Base-by-base conservation (phyloP, 306 rosid genomes). In the Sphenostylis stenocarpa region DNA sequence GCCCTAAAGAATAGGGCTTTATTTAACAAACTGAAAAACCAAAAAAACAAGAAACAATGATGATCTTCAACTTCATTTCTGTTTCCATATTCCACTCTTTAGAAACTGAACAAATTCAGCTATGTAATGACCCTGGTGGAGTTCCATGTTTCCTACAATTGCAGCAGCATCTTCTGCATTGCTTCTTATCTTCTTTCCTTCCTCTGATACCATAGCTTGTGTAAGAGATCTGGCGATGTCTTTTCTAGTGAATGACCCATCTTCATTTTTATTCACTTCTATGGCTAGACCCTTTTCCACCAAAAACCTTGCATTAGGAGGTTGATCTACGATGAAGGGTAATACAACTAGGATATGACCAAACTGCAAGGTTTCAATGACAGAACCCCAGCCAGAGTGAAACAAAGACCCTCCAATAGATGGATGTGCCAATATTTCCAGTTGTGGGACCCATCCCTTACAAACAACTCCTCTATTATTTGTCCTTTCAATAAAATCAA, bases 381-480 rank as follows among this genome's bases (percentile, higher is more conserved):
- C 57, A 49, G 92, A 79, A 5, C 88, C 83, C 87, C 88, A 86
- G 0, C 88, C 85, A 26, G 76, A 68, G 51, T 86, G 92, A 80
- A 84, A 77, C 60, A 88, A 7, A 14, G 70, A 80, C 0, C 90
- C 90, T n/a, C 87, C 90, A 73, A 84, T 55, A 16, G 87, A 81
- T 28, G 77, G 67, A 51, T 88, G 87, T 3, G 68, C 75, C 51
- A 86, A 16, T 39, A 86, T 84, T 17, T 86, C 61, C 48, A 64
- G n/a, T 44, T 88, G 87, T 13, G 87, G 88, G 11, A 51, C 80
- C 88, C 88, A 84, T 0, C 84, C 83, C 26, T 74, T 13, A 0
- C 67, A 45, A 41, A 82, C 81, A 9, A 73, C 10, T 45, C 92
- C 83, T 61, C 69, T 81, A 14, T 21, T 72, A 13, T 36, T 5